A percentile compares a stretch with the other conserved stretches of the same genome.
phyloP scores from a whole-genome alignment of 2,329 filamentous ascomycete species.

The Sporothrix sp. region DNA sequence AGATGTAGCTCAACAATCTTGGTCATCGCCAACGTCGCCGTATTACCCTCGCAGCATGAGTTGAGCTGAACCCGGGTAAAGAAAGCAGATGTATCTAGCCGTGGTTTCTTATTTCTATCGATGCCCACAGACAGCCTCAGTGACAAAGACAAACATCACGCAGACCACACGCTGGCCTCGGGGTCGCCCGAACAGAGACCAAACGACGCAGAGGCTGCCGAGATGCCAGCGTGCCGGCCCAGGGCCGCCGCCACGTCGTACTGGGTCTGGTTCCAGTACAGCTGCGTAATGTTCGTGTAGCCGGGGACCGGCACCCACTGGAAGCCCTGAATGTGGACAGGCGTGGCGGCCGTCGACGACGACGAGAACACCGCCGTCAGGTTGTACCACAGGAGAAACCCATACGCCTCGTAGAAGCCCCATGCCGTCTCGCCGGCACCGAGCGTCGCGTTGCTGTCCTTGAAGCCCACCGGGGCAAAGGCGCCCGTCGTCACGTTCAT shows the following conservation, averaged over 20 bases:
- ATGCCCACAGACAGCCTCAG: too few relatives aligned
- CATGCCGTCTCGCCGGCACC: conserved; percentile 13
- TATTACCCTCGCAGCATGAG: too few relatives aligned
- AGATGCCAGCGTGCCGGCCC: neutral
- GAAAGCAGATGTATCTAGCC: too few relatives aligned
- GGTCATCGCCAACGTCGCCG: too few relatives aligned
- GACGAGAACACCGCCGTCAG: neutral
- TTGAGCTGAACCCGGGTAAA: too few relatives aligned
- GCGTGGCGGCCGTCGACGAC: neutral
- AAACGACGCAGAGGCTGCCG: neutral
- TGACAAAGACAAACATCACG: too few relatives aligned
- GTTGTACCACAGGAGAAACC: conserved; percentile 10
- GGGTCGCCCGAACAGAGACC: conserved; percentile 3
- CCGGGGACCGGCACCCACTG: conserved; percentile 13
- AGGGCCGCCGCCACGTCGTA: conserved; percentile 11
- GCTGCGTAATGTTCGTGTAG: conserved; percentile 10
- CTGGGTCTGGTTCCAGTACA: conserved; percentile 18
- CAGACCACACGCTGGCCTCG: neutral
- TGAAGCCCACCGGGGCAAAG: conserved; percentile 13
- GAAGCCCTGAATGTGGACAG: conserved; percentile 12
- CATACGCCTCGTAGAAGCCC: conserved; percentile 14
- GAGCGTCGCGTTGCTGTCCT: conserved; percentile 11
- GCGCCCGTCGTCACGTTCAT: conserved; percentile 13
- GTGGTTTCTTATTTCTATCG: too few relatives aligned
- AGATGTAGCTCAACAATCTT: too few relatives aligned